phyloP scores from a whole-genome alignment of 73 alveolate species.

The Stentor coeruleus region DNA sequence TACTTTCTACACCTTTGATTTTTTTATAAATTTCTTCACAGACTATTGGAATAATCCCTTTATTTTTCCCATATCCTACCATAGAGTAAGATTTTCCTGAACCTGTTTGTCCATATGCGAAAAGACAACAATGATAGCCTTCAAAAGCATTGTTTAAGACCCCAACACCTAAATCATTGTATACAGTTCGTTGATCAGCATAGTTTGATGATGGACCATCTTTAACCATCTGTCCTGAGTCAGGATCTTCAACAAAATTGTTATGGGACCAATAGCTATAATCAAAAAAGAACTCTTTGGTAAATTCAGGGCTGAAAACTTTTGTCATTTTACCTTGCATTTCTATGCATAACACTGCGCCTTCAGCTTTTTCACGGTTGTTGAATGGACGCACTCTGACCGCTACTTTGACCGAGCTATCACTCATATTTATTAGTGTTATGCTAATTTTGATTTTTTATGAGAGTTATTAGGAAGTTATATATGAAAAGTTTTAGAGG shows the following conservation, averaged over 20 bases:
- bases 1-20: slow-evolving; percentile 37
- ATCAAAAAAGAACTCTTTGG: slow-evolving; percentile 63
- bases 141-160: slow-evolving; percentile 90
- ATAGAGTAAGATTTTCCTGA: slow-evolving; percentile 96
- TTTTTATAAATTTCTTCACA: slow-evolving; percentile 95
- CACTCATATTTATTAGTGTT: slow-evolving; percentile 26
- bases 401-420: slow-evolving; percentile 70
- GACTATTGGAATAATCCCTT: slow-evolving; percentile 97
- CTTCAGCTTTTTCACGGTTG: slow-evolving; percentile 77
- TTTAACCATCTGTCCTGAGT: slow-evolving; percentile 38
- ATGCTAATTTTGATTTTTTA: no score
- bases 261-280: slow-evolving; percentile 83
- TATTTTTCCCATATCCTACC: slow-evolving; percentile 98
- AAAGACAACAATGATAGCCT: slow-evolving; percentile 98
- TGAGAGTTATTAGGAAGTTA: no score
- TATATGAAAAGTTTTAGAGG: no score
- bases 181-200: slow-evolving; percentile 90
- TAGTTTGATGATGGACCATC: slow-evolving; percentile 55
- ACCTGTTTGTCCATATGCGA: slow-evolving; percentile 95
- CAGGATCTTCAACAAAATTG: slow-evolving; percentile 37
- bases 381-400: slow-evolving; percentile 98
- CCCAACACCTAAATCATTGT: slow-evolving; percentile 76
- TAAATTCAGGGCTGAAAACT: slow-evolving; percentile 6
- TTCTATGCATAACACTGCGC: slow-evolving; percentile 65
- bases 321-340: slow-evolving; percentile 70